These are phyloP conservation scores for Colletotrichum brevisporum DNA, from an alignment of 2,329 filamentous ascomycete species.

Conservation along the genomic window DNA sequence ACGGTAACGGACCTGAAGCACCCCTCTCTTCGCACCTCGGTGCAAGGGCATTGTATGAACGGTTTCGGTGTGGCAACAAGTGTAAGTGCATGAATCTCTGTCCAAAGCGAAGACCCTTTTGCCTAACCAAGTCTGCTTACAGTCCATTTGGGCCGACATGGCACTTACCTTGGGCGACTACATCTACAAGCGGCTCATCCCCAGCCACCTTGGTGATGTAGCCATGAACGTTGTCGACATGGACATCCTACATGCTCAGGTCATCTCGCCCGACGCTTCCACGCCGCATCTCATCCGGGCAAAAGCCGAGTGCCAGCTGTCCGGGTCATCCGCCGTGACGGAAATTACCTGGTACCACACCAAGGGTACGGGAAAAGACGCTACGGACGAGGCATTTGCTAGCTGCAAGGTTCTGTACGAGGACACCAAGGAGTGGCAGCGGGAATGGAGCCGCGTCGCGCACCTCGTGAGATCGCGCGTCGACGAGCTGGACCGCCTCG, in stretches of 20 bases:
- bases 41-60: conserved; percentile 60
- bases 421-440: conserved; percentile 64
- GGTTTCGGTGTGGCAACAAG: conserved; percentile 58
- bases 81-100: conserved; percentile 49
- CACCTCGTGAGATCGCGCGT: conserved; percentile 46
- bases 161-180: conserved; percentile 12
- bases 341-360: neutral
- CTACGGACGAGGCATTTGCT: neutral
- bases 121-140: neutral
- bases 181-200: neutral
- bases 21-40: conserved; percentile 53
- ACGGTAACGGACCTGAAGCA: conserved; percentile 57
- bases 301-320: neutral
- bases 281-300: conserved; percentile 7
- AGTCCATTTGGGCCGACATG: conserved; percentile 20
- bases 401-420: conserved; percentile 57
- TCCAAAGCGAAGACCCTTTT: neutral
- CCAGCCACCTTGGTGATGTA: neutral
- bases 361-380: neutral
- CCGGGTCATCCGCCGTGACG: neutral
- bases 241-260: neutral
- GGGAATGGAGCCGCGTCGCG: conserved; percentile 68
- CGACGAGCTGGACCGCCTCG: neutral
- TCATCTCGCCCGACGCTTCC: neutral
- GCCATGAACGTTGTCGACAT: conserved; percentile 16